Percentiles rank a stretch among this genome's conserved stretches.
These are phyloP conservation scores for Tillandsia leiboldiana DNA, from an alignment of 176 grass and related monocot species.

Conservation along the genomic window DNA sequence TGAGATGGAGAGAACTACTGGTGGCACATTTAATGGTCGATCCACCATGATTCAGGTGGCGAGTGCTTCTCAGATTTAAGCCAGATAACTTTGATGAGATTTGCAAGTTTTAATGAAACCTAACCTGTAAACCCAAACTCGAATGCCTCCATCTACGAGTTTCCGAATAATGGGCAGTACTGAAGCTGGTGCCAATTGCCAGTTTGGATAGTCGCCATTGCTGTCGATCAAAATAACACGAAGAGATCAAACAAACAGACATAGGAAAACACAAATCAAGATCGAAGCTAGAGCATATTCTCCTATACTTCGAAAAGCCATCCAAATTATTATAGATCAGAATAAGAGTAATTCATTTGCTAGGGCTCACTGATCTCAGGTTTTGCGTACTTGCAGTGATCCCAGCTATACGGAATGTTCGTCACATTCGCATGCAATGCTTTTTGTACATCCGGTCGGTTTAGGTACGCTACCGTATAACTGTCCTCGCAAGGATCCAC, in stretches of 20 bases:
- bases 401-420: constrained; percentile 70
- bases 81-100: too few relatives aligned
- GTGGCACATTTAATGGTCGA: too few relatives aligned
- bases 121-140: constrained; percentile 72
- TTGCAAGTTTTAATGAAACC: not conserved
- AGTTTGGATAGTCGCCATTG: constrained; percentile 16
- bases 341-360: not conserved
- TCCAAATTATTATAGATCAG: not conserved
- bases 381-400: constrained; percentile 59
- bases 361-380: too few relatives aligned
- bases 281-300: too few relatives aligned
- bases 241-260: too few relatives aligned
- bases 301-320: too few relatives aligned
- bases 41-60: too few relatives aligned
- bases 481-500: constrained; percentile 58
- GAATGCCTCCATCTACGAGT: constrained; percentile 53
- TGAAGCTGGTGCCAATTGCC: constrained; percentile 41
- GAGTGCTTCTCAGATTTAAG: too few relatives aligned
- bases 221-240: constrained; percentile 22
- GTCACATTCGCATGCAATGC: constrained; percentile 88
- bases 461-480: constrained; percentile 63
- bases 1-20: too few relatives aligned
- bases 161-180: constrained; percentile 69
- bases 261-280: too few relatives aligned
- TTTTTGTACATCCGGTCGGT: constrained; percentile 75